These are phyloP conservation scores for Citrus unshiu DNA, from an alignment of 345 rosid genomes.

Conservation along the genomic window DNA sequence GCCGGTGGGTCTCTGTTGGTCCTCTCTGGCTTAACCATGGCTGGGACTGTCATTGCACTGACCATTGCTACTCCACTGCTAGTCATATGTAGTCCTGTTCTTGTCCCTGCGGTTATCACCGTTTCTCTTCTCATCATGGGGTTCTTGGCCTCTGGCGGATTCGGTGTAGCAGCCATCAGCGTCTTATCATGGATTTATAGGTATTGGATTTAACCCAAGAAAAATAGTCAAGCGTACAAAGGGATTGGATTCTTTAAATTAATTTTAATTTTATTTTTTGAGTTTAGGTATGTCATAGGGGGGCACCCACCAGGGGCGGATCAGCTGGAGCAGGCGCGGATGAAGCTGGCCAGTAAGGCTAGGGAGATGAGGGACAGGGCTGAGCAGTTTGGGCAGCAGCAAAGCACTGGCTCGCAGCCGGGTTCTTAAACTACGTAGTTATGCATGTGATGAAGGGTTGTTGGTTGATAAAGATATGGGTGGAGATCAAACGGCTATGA, in stretches of 20 bases:
- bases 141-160: conserved; percentile 77
- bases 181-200: conserved; percentile 84
- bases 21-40: conserved; percentile 66
- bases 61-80: conserved; percentile 76
- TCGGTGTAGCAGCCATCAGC: conserved; percentile 67
- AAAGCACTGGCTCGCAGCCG: conserved; percentile 9
- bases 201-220: conserved; percentile 15
- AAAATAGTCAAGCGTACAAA: background rate
- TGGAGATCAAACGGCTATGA: background rate
- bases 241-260: too few relatives aligned
- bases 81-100: conserved; percentile 85
- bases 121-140: conserved; percentile 50
- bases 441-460: background rate
- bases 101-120: conserved; percentile 68
- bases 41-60: conserved; percentile 72
- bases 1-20: conserved; percentile 78
- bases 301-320: conserved; percentile 65
- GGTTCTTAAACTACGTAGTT: background rate
- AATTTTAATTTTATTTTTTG: background rate
- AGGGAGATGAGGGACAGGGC: conserved; percentile 75
- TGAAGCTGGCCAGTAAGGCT: conserved; percentile 64
- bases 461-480: background rate
- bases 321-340: conserved; percentile 59
- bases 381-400: conserved; percentile 56
- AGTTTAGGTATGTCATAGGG: conserved; percentile 68